Base-by-base conservation (phyloP, 2,329 filamentous ascomycete species). In the Colletotrichum destructivum region DNA sequence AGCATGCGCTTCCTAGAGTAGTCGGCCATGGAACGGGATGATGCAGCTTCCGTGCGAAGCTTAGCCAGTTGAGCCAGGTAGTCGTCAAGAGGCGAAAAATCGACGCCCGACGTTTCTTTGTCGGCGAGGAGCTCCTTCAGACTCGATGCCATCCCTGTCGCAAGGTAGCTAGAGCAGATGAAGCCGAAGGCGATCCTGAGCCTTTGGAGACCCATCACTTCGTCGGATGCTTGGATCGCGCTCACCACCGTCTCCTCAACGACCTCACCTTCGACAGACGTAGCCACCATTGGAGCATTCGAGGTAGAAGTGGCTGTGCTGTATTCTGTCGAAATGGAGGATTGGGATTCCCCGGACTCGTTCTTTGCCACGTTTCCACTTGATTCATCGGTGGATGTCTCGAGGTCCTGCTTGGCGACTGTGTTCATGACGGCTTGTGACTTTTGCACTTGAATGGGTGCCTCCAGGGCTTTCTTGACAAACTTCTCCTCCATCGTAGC, bases 401-500 rank as follows among this genome's bases (percentile, higher is more conserved):
- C 62, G n/a, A 21, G 16, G 23, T 38, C 35, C 13, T 55, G 18
- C 55, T 62, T 66, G 55, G 26, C 44, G 18, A 46, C 42, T 16
- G 44, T 69, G 5, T 72, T 70, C 51, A 75, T 74, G 61, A 74
- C 74, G 61, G 89, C 85, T 67, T 91, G 88, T 56, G 90, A 87
- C 77, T 88, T 91, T 51, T 95, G 86, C 42, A 89, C 89, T 75
- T 94, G 84, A 54, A 97, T 85, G 0, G 96, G 96, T 5, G 91
- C 88, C 75, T 96, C 93, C 6, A 99, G 85, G 2, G 89, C 88
- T 77, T 92, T 92, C 62, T 87, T 89, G 11, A 99, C 90, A 76
- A 98, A 97, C 52, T 90, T 92, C 57, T 96, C 93, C 79, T 98
- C 96, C 87, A 99, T 88, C 76, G 92, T 97, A 8, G 85, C 83